phyloP scores from a whole-genome alignment of 2,329 filamentous ascomycete species.

The Curvularia lunata region DNA sequence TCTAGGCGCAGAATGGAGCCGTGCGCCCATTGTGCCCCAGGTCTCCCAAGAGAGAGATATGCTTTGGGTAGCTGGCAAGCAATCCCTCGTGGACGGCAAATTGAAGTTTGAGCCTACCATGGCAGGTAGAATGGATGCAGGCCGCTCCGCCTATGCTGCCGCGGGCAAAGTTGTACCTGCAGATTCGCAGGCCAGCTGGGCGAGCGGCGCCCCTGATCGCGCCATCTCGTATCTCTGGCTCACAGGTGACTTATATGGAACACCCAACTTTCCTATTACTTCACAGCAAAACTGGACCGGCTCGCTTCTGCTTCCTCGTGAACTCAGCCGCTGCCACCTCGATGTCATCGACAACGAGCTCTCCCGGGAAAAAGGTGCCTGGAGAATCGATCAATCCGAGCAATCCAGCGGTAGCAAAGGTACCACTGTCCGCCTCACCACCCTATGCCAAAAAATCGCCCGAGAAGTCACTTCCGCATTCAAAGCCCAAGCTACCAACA shows the following conservation, averaged over 20 bases:
- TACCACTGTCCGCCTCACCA: conserved; percentile 48
- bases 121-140: conserved; percentile 53
- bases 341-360: conserved; percentile 54
- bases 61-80: conserved; percentile 52
- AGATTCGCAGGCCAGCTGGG: conserved; percentile 47
- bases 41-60: conserved; percentile 51
- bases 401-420: conserved; percentile 28
- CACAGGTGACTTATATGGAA: conserved; percentile 53
- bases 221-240: conserved; percentile 54
- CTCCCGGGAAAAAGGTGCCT: conserved; percentile 49
- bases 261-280: conserved; percentile 46
- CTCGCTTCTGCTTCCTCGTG: conserved; percentile 52
- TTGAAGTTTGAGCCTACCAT: conserved; percentile 49
- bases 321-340: conserved; percentile 52
- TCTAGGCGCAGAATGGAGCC: conserved; percentile 54
- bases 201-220: conserved; percentile 51
- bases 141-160: conserved; percentile 53
- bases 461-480: conserved; percentile 48
- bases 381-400: conserved; percentile 39
- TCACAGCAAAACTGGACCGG: conserved; percentile 56
- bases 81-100: conserved; percentile 38
- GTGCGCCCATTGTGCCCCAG: conserved; percentile 49
- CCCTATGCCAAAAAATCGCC: conserved; percentile 50
- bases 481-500: conserved; percentile 30
- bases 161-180: conserved; percentile 52